Percentiles rank a stretch among this genome's conserved stretches.
phyloP scores from a whole-genome alignment of 305 asterid genomes.

The Fraxinus xanthoxyloides region DNA sequence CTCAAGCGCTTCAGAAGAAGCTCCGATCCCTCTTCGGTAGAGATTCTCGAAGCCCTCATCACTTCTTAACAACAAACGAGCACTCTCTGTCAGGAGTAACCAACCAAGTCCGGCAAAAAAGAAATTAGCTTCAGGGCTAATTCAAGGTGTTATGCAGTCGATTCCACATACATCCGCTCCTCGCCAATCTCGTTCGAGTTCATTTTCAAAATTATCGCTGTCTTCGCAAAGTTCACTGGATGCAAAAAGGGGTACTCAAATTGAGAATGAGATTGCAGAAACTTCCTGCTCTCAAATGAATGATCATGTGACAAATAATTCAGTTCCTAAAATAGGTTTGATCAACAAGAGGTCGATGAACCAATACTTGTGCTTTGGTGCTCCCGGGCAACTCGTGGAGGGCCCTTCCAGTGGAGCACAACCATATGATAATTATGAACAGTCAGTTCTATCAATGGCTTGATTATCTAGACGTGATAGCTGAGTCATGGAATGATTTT shows the following conservation, averaged over 20 bases:
- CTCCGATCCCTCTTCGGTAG: slow-evolving; percentile 68
- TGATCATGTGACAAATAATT: slow-evolving; percentile 26
- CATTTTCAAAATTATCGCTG: slow-evolving; percentile 61
- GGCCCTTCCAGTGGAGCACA: slow-evolving; percentile 25
- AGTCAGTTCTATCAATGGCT: slow-evolving; percentile 49
- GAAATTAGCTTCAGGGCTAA: slow-evolving; percentile 67
- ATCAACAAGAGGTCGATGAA: slow-evolving; percentile 48
- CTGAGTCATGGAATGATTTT: slow-evolving; percentile 10
- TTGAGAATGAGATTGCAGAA: slow-evolving; percentile 42
- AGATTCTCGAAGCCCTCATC: slow-evolving; percentile 57
- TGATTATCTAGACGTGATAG: slow-evolving; percentile 18
- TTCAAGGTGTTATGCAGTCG: slow-evolving; percentile 69
- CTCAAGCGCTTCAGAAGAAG: slow-evolving; percentile 27
- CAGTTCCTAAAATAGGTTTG: slow-evolving; percentile 32
- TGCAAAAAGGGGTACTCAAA: slow-evolving; percentile 36
- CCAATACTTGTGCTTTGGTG: slow-evolving; percentile 63
- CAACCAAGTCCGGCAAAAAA: slow-evolving; percentile 77
- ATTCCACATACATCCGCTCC: slow-evolving; percentile 38
- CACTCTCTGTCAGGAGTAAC: slow-evolving; percentile 62
- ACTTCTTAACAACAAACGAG: slow-evolving; percentile 59
- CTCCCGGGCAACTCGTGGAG: slow-evolving; percentile 31
- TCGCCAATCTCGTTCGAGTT: slow-evolving; percentile 67
- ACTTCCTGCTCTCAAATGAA: slow-evolving; percentile 34
- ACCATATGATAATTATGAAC: slow-evolving; percentile 57
- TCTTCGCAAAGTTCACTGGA: slow-evolving; percentile 68